Evolutionary conservation across 257 asterid genomes (phyloP).

Genomic region (Solanum gracilifrons): DNA sequence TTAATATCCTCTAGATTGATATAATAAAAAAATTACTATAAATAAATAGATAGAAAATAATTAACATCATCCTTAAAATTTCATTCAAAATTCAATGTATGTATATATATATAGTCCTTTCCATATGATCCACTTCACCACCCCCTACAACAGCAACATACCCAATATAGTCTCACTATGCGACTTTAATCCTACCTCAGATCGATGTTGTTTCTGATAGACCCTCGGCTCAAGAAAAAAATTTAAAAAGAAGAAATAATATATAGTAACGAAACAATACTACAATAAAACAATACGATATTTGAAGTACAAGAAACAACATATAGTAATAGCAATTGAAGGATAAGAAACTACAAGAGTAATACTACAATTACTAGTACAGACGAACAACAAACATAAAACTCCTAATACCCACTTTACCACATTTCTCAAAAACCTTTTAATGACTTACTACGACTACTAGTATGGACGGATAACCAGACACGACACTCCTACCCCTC

Average conservation of each 20-base stretch:
- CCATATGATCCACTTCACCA: background rate
- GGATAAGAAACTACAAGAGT: background rate
- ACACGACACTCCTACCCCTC: background rate
- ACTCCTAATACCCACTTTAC: no score
- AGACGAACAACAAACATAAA: background rate
- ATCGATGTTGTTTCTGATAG: background rate
- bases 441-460: background rate
- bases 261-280: background rate
- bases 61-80: background rate
- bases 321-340: background rate
- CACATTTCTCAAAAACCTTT: no score
- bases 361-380: background rate
- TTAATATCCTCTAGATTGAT: background rate
- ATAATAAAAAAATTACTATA: background rate
- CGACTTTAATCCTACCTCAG: rapidly evolving
- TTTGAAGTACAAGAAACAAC: background rate
- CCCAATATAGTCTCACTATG: background rate
- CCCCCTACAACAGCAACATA: background rate
- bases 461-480: background rate
- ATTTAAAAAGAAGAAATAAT: background rate
- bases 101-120: no score
- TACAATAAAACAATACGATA: background rate
- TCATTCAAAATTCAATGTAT: background rate
- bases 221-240: background rate
- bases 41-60: background rate